These are phyloP conservation scores for Cladophialophora psammophila DNA, from an alignment of 2,329 filamentous ascomycete species.

Conservation along the genomic window DNA sequence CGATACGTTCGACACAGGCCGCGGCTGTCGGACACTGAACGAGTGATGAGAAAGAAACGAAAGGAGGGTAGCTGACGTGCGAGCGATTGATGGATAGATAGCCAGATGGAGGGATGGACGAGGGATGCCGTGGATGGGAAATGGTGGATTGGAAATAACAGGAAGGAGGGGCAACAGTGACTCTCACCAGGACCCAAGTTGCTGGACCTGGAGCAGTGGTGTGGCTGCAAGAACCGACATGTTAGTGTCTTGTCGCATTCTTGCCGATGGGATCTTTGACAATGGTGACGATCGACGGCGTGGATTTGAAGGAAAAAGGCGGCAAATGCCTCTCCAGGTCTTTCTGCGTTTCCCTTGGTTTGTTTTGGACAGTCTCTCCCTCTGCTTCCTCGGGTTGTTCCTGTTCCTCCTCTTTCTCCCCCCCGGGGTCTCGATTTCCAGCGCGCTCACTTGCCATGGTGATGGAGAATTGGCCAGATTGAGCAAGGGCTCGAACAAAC, in stretches of 20 bases:
- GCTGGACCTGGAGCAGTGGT: background rate
- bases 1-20: background rate
- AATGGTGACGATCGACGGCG: background rate
- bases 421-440: conserved; percentile 4
- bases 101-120: background rate
- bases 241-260: conserved; percentile 9
- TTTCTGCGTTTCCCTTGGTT: background rate
- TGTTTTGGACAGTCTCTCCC: conserved; percentile 1
- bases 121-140: background rate
- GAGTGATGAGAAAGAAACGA: conserved; percentile 4
- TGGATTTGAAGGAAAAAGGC: background rate
- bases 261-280: background rate
- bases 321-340: background rate
- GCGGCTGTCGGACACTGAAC: background rate
- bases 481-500: conserved; percentile 14
- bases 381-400: background rate
- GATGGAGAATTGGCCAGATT: conserved; percentile 17
- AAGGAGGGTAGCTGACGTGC: conserved; percentile 2
- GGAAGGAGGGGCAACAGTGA: conserved; percentile 13
- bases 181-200: background rate
- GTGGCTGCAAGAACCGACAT: conserved; percentile 4
- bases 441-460: background rate
- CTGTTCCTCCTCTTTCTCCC: background rate
- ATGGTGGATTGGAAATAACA: conserved; percentile 1
- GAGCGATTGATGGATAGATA: conserved; percentile 1